Conservation (phyloP, 495 filamentous ascomycete genomes). For the Hyaloscypha finlandica region DNA sequence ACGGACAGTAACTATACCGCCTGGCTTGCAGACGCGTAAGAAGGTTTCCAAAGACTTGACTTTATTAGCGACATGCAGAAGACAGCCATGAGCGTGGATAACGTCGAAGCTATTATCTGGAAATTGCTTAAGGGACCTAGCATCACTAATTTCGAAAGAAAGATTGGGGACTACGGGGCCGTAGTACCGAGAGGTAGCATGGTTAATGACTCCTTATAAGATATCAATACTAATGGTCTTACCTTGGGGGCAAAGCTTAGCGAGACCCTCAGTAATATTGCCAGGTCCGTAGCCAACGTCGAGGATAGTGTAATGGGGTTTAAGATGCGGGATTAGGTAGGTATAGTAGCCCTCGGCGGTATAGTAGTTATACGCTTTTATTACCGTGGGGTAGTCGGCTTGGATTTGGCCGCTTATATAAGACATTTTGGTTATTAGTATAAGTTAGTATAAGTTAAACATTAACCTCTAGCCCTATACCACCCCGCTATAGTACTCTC, state of each 20-base stretch:
- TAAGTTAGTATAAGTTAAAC: too few relatives aligned
- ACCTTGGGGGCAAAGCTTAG: constrained; percentile 47
- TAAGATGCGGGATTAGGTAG: constrained; percentile 52
- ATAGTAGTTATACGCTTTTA: too few relatives aligned
- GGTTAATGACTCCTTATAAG: constrained; percentile 19
- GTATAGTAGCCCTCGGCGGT: too few relatives aligned
- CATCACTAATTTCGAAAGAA: constrained; percentile 37
- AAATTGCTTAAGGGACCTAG: neutral
- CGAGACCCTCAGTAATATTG: constrained; percentile 56
- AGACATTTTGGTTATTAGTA: too few relatives aligned
- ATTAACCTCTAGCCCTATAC: too few relatives aligned
- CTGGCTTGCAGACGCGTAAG: constrained; percentile 48
- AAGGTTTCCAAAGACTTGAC: constrained; percentile 48
- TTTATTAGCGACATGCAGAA: constrained; percentile 51
- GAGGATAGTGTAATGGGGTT: constrained; percentile 50
- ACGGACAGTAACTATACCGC: constrained; percentile 54
- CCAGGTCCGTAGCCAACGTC: constrained; percentile 63
- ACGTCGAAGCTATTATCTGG: constrained; percentile 52
- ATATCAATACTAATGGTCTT: constrained; percentile 38
- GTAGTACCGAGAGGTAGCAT: too few relatives aligned
- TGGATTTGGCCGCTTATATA: too few relatives aligned
- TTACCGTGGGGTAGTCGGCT: too few relatives aligned
- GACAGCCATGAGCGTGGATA: constrained; percentile 54
- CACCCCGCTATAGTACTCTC: too few relatives aligned
- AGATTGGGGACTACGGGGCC: constrained; percentile 34